Percentiles rank a stretch among this genome's conserved stretches.
These are phyloP conservation scores for Brassica carinata DNA, from an alignment of 345 rosid species.

Conservation along the genomic window DNA sequence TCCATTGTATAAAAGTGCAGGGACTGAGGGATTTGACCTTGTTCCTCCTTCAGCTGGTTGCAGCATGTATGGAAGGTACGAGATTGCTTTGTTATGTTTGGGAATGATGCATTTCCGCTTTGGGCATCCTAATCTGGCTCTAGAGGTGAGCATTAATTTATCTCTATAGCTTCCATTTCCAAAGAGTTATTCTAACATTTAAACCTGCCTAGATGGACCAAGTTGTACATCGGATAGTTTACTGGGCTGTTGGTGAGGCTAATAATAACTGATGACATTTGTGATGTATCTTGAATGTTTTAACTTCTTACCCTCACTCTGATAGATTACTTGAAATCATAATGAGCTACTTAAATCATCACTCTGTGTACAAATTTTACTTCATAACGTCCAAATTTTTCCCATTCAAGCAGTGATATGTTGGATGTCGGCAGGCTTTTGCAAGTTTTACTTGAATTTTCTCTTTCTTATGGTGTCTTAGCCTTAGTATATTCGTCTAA, in stretches of 20 bases:
- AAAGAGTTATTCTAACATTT: slow-evolving; percentile 3
- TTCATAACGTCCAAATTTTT: background rate
- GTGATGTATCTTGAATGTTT: slow-evolving; percentile 13
- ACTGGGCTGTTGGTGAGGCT: slow-evolving; percentile 20
- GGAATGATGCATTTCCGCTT: slow-evolving; percentile 97
- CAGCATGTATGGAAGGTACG: slow-evolving; percentile 69
- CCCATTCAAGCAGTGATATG: background rate
- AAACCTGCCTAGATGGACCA: slow-evolving; percentile 3
- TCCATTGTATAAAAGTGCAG: slow-evolving; percentile 80
- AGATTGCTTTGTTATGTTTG: slow-evolving; percentile 78
- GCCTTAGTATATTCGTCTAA: slow-evolving; percentile 8
- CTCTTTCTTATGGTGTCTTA: background rate
- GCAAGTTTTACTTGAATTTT: background rate
- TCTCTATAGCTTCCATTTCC: slow-evolving; percentile 5
- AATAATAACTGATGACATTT: slow-evolving; percentile 17
- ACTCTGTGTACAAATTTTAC: slow-evolving; percentile 1
- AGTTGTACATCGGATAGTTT: slow-evolving; percentile 7
- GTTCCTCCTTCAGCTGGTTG: slow-evolving; percentile 57
- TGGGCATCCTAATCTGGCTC: slow-evolving; percentile 94
- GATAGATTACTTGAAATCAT: background rate
- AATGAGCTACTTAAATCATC: slow-evolving; percentile 11
- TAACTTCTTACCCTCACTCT: slow-evolving; percentile 1
- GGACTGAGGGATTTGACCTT: slow-evolving; percentile 88
- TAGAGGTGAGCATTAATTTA: slow-evolving; percentile 64
- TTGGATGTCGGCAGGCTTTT: background rate